A percentile compares a stretch with the other conserved stretches of the same genome.
phyloP scores from a whole-genome alignment of 139 green algal genomes.

The Chlamydomonas sphaeroides region DNA sequence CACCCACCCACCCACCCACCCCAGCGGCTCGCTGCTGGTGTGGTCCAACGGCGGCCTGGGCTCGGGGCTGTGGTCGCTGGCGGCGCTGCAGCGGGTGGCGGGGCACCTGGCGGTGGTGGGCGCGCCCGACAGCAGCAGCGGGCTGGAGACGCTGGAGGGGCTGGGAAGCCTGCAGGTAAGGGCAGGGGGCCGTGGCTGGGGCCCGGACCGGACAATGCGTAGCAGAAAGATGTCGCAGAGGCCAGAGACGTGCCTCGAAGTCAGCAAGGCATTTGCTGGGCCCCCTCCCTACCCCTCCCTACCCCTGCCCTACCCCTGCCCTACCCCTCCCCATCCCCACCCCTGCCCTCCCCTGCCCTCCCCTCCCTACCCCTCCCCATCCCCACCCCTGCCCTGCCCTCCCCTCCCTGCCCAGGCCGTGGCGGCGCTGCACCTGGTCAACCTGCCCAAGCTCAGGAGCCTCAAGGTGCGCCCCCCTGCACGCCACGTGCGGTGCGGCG shows the following conservation, averaged over 20 bases:
- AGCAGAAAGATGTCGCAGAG: too few species aligned
- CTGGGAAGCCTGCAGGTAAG: constrained; percentile 20
- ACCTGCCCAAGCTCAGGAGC: neutral
- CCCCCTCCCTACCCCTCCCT: too few species aligned
- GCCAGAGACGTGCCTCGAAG: too few species aligned
- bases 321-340: too few species aligned
- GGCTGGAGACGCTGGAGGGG: constrained; percentile 19
- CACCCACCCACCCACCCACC: neutral
- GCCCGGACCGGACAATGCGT: too few species aligned
- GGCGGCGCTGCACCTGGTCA: neutral
- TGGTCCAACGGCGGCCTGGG: constrained; percentile 1
- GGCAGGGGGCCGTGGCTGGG: neutral
- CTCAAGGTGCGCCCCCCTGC: too few species aligned
- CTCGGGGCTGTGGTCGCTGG: neutral
- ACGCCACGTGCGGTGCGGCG: too few species aligned
- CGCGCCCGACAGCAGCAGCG: neutral
- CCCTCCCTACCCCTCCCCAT: neutral
- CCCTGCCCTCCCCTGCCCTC: neutral
- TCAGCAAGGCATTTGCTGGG: too few species aligned
- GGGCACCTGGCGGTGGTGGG: constrained; percentile 18
- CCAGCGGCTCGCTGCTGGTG: constrained; percentile 23
- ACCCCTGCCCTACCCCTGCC: too few species aligned
- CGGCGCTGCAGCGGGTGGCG: neutral
- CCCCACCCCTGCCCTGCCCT: neutral
- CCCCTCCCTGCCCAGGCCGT: neutral